Evolutionary conservation across 1,284 basidiomycete species (phyloP).

Genomic region (Microstroma glucosiphilum): DNA sequence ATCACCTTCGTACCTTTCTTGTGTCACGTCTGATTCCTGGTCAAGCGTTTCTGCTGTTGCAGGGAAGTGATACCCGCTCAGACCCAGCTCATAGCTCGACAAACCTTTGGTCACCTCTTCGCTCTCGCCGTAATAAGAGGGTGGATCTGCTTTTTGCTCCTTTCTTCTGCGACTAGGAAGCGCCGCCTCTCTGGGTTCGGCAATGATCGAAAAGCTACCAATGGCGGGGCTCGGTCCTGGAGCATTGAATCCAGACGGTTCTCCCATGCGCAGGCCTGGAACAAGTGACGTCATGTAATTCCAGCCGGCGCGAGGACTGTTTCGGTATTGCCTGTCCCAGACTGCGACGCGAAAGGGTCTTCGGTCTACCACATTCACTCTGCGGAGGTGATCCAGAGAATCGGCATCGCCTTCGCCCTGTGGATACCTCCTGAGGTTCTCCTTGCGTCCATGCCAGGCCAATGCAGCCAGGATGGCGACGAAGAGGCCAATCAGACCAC

Average conservation of each 20-base stretch:
- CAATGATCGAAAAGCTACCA: not conserved
- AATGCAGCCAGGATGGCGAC: not conserved
- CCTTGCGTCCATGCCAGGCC: not conserved
- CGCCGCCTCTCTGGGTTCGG: not conserved
- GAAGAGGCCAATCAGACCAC: conserved; percentile 1
- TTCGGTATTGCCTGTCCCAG: not conserved
- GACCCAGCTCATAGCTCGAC: not conserved
- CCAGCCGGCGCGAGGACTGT: not conserved
- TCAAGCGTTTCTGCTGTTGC: not conserved
- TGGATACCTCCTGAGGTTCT: not conserved
- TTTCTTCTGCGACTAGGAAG: not conserved
- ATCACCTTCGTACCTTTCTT: too few species aligned
- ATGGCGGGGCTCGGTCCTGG: not conserved
- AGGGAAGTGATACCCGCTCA: not conserved
- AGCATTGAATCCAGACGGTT: not conserved
- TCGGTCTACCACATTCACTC: not conserved
- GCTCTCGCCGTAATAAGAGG: conserved; percentile 1
- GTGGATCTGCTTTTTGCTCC: not conserved
- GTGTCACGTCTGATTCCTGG: too few species aligned
- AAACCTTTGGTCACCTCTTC: not conserved
- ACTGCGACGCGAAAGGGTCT: not conserved
- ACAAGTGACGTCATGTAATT: not conserved
- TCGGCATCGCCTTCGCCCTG: not conserved
- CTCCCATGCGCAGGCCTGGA: not conserved
- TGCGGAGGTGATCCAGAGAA: not conserved